Base-by-base conservation (phyloP, 139 green algal species). In the Pleodorina starrii region DNA sequence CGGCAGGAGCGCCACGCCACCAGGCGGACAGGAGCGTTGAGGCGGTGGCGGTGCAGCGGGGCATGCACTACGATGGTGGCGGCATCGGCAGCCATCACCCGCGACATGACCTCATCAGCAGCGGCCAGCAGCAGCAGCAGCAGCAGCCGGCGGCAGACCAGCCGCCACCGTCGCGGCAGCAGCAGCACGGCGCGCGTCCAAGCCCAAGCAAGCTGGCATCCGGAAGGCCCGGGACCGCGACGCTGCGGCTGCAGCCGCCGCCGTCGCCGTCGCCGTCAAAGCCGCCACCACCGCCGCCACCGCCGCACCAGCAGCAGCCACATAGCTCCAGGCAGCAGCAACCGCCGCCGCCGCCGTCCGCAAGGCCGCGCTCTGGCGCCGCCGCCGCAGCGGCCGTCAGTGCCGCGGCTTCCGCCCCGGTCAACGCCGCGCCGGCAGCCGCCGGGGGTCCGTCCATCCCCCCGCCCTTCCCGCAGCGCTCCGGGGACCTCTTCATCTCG, bases 401-500 rank as follows among this genome's bases (percentile, higher is more conserved):
- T 60, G 50, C 50, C 50, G 50, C 50, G 17, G 50, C 50, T 17
- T 60, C 50, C 50, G n/a, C n/a, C n/a, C n/a, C n/a, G n/a, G n/a
- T n/a, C n/a, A n/a, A n/a, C n/a, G n/a, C n/a, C n/a, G n/a, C n/a
- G n/a, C n/a, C n/a, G n/a, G n/a, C n/a, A n/a, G n/a, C n/a, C n/a
- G 50, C 50, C 50, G 50, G 50, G 50, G 50, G 50, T 25, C 50
- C 50, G 14, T 17, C 17, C 50, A 17, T 17, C 50, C 2, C 54
- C 54, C 50, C 50, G 14, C 50, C 17, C 50, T 14, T 17, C 50
- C 2, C 54, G 21, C 81, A 77, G 23, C 81, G 81, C 60, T 63
- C 60, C 16, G 66, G 66, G 6, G 82, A 80, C 43, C n/a, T 78
- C 0, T 79, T 46, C 66, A 88, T 88, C 44, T 40, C 66, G 63